Evolutionary conservation across 441 rosid genomes (phyloP), one percentile per base, ranked within the genome.

Genomic region (Codiaeum variegatum): DNA sequence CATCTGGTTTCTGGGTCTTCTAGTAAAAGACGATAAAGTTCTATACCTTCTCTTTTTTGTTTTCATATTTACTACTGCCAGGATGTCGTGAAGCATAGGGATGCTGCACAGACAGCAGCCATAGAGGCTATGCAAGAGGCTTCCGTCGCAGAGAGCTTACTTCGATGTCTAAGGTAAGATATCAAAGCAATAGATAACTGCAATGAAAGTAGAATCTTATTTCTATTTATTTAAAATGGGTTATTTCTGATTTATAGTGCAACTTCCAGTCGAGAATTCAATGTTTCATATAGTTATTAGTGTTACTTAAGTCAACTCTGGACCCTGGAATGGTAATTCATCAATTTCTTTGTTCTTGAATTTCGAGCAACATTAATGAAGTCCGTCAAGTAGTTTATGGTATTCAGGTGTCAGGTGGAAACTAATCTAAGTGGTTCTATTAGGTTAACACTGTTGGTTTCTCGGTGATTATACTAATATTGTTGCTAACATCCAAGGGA

Each of bases 121-220:
- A 75, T 89, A 59, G 98, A 90, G 76, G 97, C 99, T 77, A 77
- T 95, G 82, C 98, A 89, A 75, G 99, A 93, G 85, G 98, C 99
- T 66, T 85, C 96, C 75, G 94, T 88, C 78, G 83, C 97, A 21
- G 97, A 93, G 85, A 90, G 92, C 83, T 84, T 95, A 76, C 96
- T 95, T 69, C 88, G 82, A 62, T 95, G 99, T 78, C 84, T 95
- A 72, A 90, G 95, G 99, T 95, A 79, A 71, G 80, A 49, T 75
- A 28, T 12, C 11, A 32, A 2, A 55, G 10, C 44, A 29, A 44
- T 18, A 69, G 32, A 6, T 16, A 7, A 24, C 63, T 72, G 34
- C 42, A 67, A 56, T 44, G 16, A 38, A 62, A 62, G 26, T 59
- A 66, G 46, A 66, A 64, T 16, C n/a, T n/a, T 9, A 5, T 58